A percentile compares a stretch with the other conserved stretches of the same genome.
Conservation (phyloP, 2,329 filamentous ascomycete genomes). For the Blastomyces parvus region DNA sequence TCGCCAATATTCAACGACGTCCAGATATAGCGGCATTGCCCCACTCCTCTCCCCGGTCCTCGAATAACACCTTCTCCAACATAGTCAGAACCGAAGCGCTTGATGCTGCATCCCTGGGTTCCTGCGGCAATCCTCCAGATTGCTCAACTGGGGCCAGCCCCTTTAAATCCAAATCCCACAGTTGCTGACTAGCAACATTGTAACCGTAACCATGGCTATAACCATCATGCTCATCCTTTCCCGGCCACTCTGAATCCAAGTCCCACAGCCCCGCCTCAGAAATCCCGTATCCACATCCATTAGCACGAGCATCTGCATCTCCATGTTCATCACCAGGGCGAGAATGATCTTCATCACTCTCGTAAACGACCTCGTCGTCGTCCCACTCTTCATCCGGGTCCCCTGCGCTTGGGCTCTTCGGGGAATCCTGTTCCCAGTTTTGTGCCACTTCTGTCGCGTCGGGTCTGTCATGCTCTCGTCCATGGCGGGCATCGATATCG, state of each 20-base stretch:
- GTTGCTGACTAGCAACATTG: not conserved
- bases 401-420: not conserved
- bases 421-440: not conserved
- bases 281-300: not conserved
- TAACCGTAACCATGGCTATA: not conserved
- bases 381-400: constrained; percentile 3
- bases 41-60: not conserved
- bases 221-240: not conserved
- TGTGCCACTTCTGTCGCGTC: not conserved
- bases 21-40: not conserved
- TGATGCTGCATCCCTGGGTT: not conserved
- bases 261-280: not conserved
- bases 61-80: not conserved
- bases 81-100: not conserved
- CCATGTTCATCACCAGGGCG: not conserved
- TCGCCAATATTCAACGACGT: not conserved
- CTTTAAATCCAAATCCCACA: not conserved
- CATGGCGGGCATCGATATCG: not conserved
- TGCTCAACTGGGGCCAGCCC: not conserved
- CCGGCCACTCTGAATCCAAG: not conserved
- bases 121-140: not conserved
- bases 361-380: not conserved
- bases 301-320: too few species aligned
- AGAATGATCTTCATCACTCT: not conserved
- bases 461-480: not conserved